Base-by-base conservation (phyloP, 345 rosid species). In the Leavenworthia alabamica region DNA sequence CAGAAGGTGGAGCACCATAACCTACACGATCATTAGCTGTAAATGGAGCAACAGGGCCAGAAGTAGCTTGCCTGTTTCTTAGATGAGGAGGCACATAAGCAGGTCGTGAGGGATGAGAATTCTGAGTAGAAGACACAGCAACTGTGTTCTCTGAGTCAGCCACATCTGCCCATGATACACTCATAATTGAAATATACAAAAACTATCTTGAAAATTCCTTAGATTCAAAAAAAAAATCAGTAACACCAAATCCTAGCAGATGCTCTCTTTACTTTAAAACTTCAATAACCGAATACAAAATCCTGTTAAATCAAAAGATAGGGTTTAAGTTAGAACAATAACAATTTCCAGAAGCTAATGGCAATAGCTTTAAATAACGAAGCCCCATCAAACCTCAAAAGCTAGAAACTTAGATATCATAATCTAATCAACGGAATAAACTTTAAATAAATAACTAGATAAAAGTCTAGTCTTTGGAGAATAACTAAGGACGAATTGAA, bases 101-200 rank as follows among this genome's bases (percentile, higher is more conserved):
- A 31, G 83, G 17, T 60, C 82, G 75, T 20, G 77, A 13, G 3
- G 88, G 70, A 55, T 65, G 79, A 4, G 82, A 42, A 58, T 68
- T 40, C 37, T 60, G 54, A 50, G 70, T 79, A 46, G 75, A 66
- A 56, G 84, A 67, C 61, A 72, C 86, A 69, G 79, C 47, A 19
- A 51, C 67, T 36, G 68, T 76, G 75, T 83, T 84, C 78, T 90
- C 97, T 74, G 97, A 76, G 70, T 83, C 87, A 55, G 88, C 98
- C 72, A 81, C 97, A 82, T 93, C 99, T 11, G 99, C 99, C 99
- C 99, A 93, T 77, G 97, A 86, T 67, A 81, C 83, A 82, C 72
- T 83, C 87, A 78, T 75, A 76, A 75, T 65, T 44, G 15, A 60
- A 60, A 48, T 10, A 27, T 39, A 14, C 17, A 46, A 66, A 62